Percentiles rank a stretch among this genome's conserved stretches.
Evolutionary conservation across 1,284 basidiomycete genomes (phyloP).

Genomic region (Papiliotrema nemorosa): DNA sequence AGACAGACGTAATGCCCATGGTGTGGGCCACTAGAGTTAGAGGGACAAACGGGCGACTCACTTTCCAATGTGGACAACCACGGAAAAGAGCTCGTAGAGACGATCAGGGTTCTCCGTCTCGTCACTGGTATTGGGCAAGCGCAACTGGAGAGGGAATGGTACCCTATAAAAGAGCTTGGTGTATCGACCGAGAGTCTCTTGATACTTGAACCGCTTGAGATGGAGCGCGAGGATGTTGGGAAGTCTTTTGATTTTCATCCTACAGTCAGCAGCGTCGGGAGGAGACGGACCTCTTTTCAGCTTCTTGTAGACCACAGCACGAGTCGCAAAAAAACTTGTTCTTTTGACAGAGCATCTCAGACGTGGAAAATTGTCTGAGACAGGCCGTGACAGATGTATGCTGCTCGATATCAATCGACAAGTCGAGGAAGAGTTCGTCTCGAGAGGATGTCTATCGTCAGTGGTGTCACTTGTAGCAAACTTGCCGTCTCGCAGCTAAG

Average conservation of each 20-base stretch:
- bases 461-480: slow-evolving; percentile 9
- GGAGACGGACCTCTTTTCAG: slow-evolving; percentile 78
- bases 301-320: slow-evolving; percentile 94
- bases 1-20: slow-evolving; percentile 98
- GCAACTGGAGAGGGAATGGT: slow-evolving; percentile 88
- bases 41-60: slow-evolving; percentile 52
- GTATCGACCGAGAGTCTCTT: slow-evolving; percentile 80
- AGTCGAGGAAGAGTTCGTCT: slow-evolving; percentile 92
- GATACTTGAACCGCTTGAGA: slow-evolving; percentile 96
- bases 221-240: slow-evolving; percentile 93
- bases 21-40: slow-evolving; percentile 70
- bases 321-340: slow-evolving; percentile 99
- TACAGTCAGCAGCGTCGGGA: slow-evolving; percentile 39
- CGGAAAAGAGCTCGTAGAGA: slow-evolving; percentile 88
- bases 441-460: slow-evolving; percentile 75
- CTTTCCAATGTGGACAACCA: slow-evolving; percentile 97
- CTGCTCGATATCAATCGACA: slow-evolving; percentile 97
- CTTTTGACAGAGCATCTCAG: slow-evolving; percentile 94
- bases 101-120: slow-evolving; percentile 80
- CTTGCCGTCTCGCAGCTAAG: slow-evolving; percentile 90
- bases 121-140: slow-evolving; percentile 95
- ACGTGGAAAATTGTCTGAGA: slow-evolving; percentile 90
- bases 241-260: slow-evolving; percentile 96
- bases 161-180: slow-evolving; percentile 95
- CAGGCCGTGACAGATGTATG: slow-evolving; percentile 94